phyloP scores from a whole-genome alignment of 202 grass and related monocot species.

The Sporobolus alterniflorus region DNA sequence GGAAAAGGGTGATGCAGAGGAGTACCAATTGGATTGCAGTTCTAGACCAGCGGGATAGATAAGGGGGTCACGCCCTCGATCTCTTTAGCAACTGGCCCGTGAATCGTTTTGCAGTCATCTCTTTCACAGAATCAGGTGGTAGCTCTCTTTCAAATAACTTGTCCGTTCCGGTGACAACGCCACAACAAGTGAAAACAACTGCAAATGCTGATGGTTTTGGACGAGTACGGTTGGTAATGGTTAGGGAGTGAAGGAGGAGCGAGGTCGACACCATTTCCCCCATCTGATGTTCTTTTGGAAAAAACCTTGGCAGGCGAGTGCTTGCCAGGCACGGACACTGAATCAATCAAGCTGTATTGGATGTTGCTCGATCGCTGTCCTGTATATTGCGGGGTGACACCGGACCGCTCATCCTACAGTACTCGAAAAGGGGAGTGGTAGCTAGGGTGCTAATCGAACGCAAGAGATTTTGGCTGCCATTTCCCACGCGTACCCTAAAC shows the following conservation, averaged over 20 bases:
- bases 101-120: not conserved
- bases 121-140: constrained; percentile 8
- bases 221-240: not conserved
- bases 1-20: not conserved
- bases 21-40: not conserved
- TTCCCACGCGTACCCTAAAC: not conserved
- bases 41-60: too few species aligned
- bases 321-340: not conserved
- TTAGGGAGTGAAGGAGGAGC: too few species aligned
- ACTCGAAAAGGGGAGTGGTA: not conserved
- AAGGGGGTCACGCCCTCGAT: too few species aligned
- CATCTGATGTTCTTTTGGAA: too few species aligned
- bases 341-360: not conserved
- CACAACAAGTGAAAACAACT: not conserved
- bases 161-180: not conserved
- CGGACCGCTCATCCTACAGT: constrained; percentile 28
- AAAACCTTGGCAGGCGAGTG: not conserved
- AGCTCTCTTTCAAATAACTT: not conserved
- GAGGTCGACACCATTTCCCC: too few species aligned
- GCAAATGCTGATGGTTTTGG: not conserved
- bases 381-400: constrained; percentile 14
- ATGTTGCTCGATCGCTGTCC: not conserved
- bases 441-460: not conserved
- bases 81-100: too few species aligned
- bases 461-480: constrained; percentile 3